These are phyloP conservation scores for Melampsora americana DNA, from an alignment of 1,284 basidiomycete species.

Conservation along the genomic window DNA sequence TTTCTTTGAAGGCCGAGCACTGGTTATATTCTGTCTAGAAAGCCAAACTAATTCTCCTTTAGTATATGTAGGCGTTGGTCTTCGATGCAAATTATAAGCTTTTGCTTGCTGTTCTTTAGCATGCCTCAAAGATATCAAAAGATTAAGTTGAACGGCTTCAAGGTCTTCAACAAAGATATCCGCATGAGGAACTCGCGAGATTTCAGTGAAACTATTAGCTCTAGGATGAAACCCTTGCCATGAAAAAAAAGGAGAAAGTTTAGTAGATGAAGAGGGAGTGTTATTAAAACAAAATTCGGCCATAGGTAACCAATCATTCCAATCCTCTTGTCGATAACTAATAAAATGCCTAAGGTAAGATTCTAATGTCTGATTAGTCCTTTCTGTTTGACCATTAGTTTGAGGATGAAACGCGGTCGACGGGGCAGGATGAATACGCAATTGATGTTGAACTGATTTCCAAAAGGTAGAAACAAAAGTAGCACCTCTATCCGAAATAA, in stretches of 20 bases:
- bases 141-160: background rate
- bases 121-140: background rate
- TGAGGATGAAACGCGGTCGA: conserved; percentile 23
- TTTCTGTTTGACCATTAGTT: conserved; percentile 31
- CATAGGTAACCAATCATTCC: conserved; percentile 47
- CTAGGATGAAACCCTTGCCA: conserved; percentile 55
- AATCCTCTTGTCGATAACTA: conserved; percentile 47
- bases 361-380: conserved; percentile 21
- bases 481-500: conserved; percentile 4
- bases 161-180: conserved; percentile 4
- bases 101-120: background rate
- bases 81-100: background rate
- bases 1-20: background rate
- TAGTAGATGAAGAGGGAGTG: conserved; percentile 48
- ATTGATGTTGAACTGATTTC: background rate
- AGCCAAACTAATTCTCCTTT: conserved; percentile 11
- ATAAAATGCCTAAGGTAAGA: conserved; percentile 46
- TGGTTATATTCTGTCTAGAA: background rate
- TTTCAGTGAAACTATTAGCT: background rate
- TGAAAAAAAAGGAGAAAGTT: conserved; percentile 57
- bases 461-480: conserved; percentile 12
- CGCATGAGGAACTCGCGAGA: background rate
- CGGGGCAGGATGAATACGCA: background rate
- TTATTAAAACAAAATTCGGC: conserved; percentile 55
- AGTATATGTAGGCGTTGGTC: background rate